Conservation (phyloP, 2,329 filamentous ascomycete species). For the Chaetomiaceae sp. region DNA sequence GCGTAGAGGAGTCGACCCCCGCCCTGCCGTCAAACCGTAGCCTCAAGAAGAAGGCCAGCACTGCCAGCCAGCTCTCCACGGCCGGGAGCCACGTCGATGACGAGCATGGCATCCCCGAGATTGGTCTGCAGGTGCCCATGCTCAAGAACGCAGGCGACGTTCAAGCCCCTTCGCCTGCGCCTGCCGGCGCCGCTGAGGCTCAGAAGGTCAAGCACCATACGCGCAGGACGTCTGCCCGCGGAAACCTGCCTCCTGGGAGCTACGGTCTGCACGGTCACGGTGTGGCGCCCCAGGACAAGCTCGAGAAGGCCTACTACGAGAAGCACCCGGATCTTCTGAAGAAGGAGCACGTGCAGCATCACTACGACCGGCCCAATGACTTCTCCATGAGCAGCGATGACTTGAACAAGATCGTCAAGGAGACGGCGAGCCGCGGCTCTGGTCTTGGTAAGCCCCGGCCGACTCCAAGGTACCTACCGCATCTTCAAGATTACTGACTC, state of each 20-base stretch:
- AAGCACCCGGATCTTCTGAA: slow-evolving; percentile 79
- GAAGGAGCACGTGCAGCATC: slow-evolving; percentile 60
- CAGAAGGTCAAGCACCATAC: slow-evolving; percentile 49
- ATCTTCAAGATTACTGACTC: no score
- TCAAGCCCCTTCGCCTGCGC: slow-evolving; percentile 82
- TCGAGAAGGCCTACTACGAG: slow-evolving; percentile 86
- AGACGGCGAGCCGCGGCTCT: slow-evolving; percentile 53
- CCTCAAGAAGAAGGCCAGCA: slow-evolving; percentile 59
- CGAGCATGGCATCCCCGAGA: slow-evolving; percentile 85
- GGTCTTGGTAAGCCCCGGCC: slow-evolving; percentile 41
- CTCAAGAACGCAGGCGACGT: slow-evolving; percentile 88
- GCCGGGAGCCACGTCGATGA: slow-evolving; percentile 55
- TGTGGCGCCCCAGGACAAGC: slow-evolving; percentile 65
- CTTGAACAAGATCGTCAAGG: slow-evolving; percentile 80
- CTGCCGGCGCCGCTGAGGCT: slow-evolving; percentile 36
- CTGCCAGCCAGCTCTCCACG: slow-evolving; percentile 40
- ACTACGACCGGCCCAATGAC: slow-evolving; percentile 55
- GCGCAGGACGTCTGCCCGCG: slow-evolving; percentile 66
- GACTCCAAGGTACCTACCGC: background rate
- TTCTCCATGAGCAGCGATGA: slow-evolving; percentile 86
- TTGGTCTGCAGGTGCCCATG: slow-evolving; percentile 90
- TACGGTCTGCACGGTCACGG: slow-evolving; percentile 92
- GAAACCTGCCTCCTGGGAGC: slow-evolving; percentile 72
- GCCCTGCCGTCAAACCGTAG: slow-evolving; percentile 42
- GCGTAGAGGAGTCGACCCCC: slow-evolving; percentile 41